Conservation (phyloP, 768 basidiomycete species). For the Hypholoma fasciculare region DNA sequence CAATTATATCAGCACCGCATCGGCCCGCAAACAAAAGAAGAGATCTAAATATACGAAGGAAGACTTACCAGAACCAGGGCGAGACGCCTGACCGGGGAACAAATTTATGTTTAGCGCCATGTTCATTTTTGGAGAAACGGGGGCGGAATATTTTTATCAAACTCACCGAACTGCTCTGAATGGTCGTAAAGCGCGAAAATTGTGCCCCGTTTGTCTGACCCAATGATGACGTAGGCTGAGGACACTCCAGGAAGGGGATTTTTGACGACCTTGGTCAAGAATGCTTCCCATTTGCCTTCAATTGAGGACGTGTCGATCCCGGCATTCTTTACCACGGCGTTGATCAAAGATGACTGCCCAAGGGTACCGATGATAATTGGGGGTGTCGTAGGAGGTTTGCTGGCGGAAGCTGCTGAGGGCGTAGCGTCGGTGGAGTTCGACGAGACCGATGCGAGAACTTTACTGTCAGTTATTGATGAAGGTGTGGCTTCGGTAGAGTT, state of each 20-base stretch:
- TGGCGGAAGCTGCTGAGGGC: conserved; percentile 17
- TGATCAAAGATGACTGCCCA: conserved; percentile 54
- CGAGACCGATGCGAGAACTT: not conserved
- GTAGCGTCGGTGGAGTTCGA: not conserved
- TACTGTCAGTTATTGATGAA: not conserved
- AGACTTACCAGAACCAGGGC: conserved; percentile 63
- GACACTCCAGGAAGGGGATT: conserved; percentile 58
- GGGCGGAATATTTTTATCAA: not conserved
- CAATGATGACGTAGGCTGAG: conserved; percentile 67
- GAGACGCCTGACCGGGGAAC: conserved; percentile 47
- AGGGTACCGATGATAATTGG: conserved; percentile 69
- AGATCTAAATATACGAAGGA: conserved; percentile 1
- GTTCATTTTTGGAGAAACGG: not conserved
- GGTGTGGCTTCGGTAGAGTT: not conserved
- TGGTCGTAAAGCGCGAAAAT: conserved; percentile 69
- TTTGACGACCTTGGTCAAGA: conserved; percentile 48
- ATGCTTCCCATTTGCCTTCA: conserved; percentile 68
- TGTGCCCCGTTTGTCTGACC: conserved; percentile 68
- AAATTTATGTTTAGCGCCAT: conserved; percentile 8
- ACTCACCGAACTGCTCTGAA: conserved; percentile 64
- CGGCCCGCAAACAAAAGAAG: conserved; percentile 5
- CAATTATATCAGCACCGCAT: not conserved
- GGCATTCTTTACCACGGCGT: conserved; percentile 50
- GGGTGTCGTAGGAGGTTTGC: conserved; percentile 27
- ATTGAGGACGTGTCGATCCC: conserved; percentile 56